These are phyloP conservation scores for Rhynchospora tenuis DNA, from an alignment of 176 grass and related monocot genomes.

Conservation along the genomic window DNA sequence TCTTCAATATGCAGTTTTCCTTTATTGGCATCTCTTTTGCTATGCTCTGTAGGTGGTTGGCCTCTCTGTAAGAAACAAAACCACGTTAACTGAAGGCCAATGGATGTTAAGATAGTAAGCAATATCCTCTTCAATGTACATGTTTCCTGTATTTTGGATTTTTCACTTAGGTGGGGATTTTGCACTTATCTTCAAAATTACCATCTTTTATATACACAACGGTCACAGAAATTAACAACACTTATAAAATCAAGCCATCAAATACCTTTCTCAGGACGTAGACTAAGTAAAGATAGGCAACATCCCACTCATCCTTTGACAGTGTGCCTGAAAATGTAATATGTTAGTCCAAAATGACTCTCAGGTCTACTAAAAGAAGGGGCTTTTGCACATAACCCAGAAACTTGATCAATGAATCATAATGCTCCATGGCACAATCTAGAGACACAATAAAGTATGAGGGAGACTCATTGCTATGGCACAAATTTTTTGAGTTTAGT, in stretches of 20 bases:
- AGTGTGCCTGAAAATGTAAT: slow-evolving; percentile 51
- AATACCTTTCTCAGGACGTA: slow-evolving; percentile 86
- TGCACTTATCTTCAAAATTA: neutral
- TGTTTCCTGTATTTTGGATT: neutral
- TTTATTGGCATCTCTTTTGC: slow-evolving; percentile 45
- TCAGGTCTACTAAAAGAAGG: neutral
- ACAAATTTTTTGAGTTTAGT: neutral
- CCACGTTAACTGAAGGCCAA: slow-evolving; percentile 10
- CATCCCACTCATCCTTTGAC: slow-evolving; percentile 85
- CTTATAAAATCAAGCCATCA: neutral
- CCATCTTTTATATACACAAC: neutral
- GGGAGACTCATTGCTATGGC: no score
- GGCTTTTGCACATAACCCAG: neutral
- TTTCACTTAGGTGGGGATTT: neutral
- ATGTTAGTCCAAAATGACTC: neutral
- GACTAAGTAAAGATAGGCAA: slow-evolving; percentile 84
- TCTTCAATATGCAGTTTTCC: slow-evolving; percentile 68
- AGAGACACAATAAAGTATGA: no score
- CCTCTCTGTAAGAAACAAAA: slow-evolving; percentile 41
- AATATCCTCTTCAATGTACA: neutral
- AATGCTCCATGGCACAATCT: neutral
- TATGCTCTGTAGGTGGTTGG: slow-evolving; percentile 31
- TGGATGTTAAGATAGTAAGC: neutral
- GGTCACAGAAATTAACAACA: neutral
- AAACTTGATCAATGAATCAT: neutral